Base-by-base conservation (phyloP, 768 basidiomycete species). In the Boletus barrowsii region DNA sequence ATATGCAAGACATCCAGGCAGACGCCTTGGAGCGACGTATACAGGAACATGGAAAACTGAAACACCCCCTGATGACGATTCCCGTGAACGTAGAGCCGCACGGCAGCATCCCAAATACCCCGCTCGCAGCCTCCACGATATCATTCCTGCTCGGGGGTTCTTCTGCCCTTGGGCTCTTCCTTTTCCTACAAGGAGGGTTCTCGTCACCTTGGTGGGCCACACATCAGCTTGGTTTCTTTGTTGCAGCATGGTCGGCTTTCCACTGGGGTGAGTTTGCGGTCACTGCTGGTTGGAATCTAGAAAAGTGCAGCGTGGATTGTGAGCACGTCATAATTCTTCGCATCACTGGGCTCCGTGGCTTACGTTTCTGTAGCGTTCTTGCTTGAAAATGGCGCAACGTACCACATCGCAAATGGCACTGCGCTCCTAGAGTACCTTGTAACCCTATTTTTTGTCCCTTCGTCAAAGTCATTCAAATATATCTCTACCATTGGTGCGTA, bases 231-330 rank as follows among this genome's bases (percentile, higher is more conserved):
- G 92, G 89, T 1, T 84, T 90, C 69, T 98, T 94, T 69, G 57
- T 90, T 39, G 84, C 88, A 33, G 79, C 87, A 5, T 93, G 92
- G 90, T 79, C 90, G 0, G 75, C 79, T 35, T 99, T 99, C 70
- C 97, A 99, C 65, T 88, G 93, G 84, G 84, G 82, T 13, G 97
- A 99, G 69, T 98, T 94, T 65, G 89, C 88, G 36, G 93, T 95
- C 5, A 97, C 97, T 8, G 95, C 95, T 1, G 92, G 92, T 22
- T 98, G 92, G 88, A 98, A 98, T 70, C 74, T 87, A 39, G 87
- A 89, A 49, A 97, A 95, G 73, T 89, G 93, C 65, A 91, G 86
- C 55, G 83, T 97, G 9, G 91, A 94, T 66, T 98, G 97, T 96
- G 68, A 76, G 93, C 79, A 24, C 53, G 36, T 42, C 32, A 22